Base-by-base conservation (phyloP, 1,284 basidiomycete species). In the Meripilus lineatus region DNA sequence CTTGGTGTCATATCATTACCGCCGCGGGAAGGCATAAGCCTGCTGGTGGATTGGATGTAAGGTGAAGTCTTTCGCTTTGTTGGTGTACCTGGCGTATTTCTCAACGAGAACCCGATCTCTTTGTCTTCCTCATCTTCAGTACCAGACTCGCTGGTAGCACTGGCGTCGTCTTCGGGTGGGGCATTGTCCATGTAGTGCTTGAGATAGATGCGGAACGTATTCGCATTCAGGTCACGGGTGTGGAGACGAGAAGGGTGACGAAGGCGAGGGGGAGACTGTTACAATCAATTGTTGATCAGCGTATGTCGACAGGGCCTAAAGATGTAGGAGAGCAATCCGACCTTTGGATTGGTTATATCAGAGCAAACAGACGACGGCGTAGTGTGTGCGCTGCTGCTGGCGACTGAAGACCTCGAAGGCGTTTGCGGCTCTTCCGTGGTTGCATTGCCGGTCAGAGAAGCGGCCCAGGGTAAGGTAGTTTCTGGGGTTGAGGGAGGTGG, bases 121-220 rank as follows among this genome's bases (percentile, higher is more conserved):
- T 50, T 47, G 5, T 47, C 48, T 15, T 48, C 50, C 10, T 50
- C 48, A n/a, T 34, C 30, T 13, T 45, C 30, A 3, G 40, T 32
- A n/a, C 37, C 34, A 13, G 34, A 21, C 17, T 21, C 38, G 20
- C 15, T 1, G n/a, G n/a, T n/a, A n/a, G n/a, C n/a, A n/a, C n/a
- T n/a, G n/a, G n/a, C n/a, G 5, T 6, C 35, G 6, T 20, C 6
- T 7, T 48, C 44, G 6, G 50, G 49, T 1, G 58, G 55, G 0
- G 56, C 57, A 36, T 79, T 69, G 54, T 84, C 79, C 79, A 89
- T 82, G 58, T 79, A 88, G 50, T 88, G 79, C 51, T 84, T 86
- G 48, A 89, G 53, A 54, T 89, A 87, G 33, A 85, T 74, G 10
- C 81, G 72, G 58, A 89, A 86, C 0, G 78, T 81, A 46, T 80